These are phyloP conservation scores for Thielaviopsis ethacetica DNA, from an alignment of 2,329 filamentous ascomycete genomes.

Conservation along the genomic window DNA sequence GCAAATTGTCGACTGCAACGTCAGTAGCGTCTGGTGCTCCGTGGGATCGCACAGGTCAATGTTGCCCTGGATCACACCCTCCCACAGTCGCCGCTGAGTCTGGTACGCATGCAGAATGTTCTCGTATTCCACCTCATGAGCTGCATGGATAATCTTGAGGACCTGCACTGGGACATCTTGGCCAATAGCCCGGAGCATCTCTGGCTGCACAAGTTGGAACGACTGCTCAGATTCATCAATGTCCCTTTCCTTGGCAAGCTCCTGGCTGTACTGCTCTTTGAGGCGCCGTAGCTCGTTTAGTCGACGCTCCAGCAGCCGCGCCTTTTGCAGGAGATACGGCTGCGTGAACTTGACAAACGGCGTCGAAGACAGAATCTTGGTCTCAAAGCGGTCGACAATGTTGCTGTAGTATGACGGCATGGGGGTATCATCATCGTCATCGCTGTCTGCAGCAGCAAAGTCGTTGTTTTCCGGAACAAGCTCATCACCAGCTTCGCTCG, in stretches of 20 bases:
- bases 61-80: conserved; percentile 81
- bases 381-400: conserved; percentile 84
- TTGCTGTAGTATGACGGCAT: conserved; percentile 90
- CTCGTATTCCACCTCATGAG: conserved; percentile 93
- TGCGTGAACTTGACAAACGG: conserved; percentile 93
- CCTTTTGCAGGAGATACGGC: conserved; percentile 81
- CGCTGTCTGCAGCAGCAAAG: neutral
- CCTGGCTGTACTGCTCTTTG: conserved; percentile 43
- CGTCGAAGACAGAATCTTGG: conserved; percentile 83
- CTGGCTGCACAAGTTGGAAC: conserved; percentile 83
- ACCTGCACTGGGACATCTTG: conserved; percentile 71
- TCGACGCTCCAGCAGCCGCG: conserved; percentile 76
- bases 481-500: neutral
- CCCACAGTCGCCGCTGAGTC: conserved; percentile 91
- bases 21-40: conserved; percentile 89
- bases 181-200: conserved; percentile 81
- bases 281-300: conserved; percentile 69
- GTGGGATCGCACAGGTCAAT: conserved; percentile 85
- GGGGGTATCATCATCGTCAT: conserved; percentile 43
- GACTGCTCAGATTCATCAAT: conserved; percentile 50
- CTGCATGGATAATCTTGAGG: conserved; percentile 83
- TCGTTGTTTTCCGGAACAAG: neutral
- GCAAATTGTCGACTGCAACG: conserved; percentile 85
- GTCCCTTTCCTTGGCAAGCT: conserved; percentile 19
- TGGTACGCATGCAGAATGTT: conserved; percentile 86